Conservation (phyloP, 192 early-diverging fungal genomes). For the Glomus cerebriforme region DNA sequence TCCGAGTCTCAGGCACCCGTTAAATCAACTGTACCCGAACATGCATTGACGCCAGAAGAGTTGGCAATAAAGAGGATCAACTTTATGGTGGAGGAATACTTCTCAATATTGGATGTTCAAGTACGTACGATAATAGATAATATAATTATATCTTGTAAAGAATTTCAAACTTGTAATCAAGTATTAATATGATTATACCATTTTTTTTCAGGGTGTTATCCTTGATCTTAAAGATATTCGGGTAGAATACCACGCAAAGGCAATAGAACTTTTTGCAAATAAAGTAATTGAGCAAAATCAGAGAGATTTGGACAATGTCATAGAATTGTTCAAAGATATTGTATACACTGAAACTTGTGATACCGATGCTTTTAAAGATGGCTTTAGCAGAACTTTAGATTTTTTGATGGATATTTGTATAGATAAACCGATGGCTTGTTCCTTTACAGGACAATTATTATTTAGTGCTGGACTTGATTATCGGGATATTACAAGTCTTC, state of each 20-base stretch:
- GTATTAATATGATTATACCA: slow-evolving; percentile 54
- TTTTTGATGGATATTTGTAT: slow-evolving; percentile 70
- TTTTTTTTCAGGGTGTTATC: slow-evolving; percentile 55
- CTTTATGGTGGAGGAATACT: too few relatives aligned
- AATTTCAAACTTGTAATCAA: background rate
- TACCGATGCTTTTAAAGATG: slow-evolving; percentile 50
- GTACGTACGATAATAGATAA: too few relatives aligned
- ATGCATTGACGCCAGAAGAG: too few relatives aligned
- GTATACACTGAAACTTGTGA: slow-evolving; percentile 46
- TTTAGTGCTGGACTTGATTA: slow-evolving; percentile 55
- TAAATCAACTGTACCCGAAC: too few relatives aligned
- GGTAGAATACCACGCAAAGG: slow-evolving; percentile 30
- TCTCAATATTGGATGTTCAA: too few relatives aligned
- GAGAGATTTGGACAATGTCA: slow-evolving; percentile 54
- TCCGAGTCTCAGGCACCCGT: too few relatives aligned
- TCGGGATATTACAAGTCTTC: slow-evolving; percentile 41
- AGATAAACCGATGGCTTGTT: slow-evolving; percentile 71
- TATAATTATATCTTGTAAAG: background rate
- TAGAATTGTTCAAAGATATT: slow-evolving; percentile 58
- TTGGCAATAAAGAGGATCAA: too few relatives aligned
- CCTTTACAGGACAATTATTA: slow-evolving; percentile 64
- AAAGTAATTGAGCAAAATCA: slow-evolving; percentile 54
- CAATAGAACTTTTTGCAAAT: slow-evolving; percentile 39
- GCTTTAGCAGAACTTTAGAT: slow-evolving; percentile 56
- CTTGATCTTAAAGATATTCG: slow-evolving; percentile 66